A percentile compares a stretch with the other conserved stretches of the same genome.
phyloP scores from a whole-genome alignment of 75 land plant genomes.

The Isoetes taiwanensis region DNA sequence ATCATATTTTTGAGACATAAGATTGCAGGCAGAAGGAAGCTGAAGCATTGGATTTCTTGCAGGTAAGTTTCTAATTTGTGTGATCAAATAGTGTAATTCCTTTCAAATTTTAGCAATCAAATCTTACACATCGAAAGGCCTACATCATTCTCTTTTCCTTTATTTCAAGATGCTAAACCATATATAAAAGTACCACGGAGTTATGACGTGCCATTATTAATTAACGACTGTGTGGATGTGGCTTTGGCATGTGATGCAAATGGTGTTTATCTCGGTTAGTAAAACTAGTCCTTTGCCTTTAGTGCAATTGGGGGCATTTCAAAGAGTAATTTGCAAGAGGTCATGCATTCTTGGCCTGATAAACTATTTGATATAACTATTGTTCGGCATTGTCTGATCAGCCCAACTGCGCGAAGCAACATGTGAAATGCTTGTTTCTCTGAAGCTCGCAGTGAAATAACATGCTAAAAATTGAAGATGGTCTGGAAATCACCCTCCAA shows the following conservation, averaged over 20 bases:
- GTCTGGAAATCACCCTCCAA: too few relatives aligned
- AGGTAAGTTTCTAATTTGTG: too few relatives aligned
- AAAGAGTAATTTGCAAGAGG: slow-evolving; percentile 35
- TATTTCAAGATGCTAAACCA: slow-evolving; percentile 19
- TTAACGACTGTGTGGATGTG: slow-evolving; percentile 73
- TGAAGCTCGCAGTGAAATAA: too few relatives aligned
- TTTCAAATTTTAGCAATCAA: too few relatives aligned
- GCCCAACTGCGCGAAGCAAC: too few relatives aligned
- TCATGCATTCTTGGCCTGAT: slow-evolving; percentile 43
- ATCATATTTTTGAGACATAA: too few relatives aligned
- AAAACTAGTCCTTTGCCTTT: slow-evolving; percentile 79
- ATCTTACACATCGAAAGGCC: background rate
- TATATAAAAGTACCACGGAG: slow-evolving; percentile 43
- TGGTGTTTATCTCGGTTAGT: slow-evolving; percentile 83
- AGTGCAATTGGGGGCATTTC: slow-evolving; percentile 87
- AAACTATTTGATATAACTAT: slow-evolving; percentile 72
- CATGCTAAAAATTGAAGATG: too few relatives aligned
- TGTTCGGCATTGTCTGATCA: slow-evolving; percentile 75
- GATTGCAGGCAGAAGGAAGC: slow-evolving; percentile 81
- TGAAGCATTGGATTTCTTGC: slow-evolving; percentile 55
- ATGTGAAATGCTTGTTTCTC: too few relatives aligned
- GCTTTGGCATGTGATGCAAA: slow-evolving; percentile 81
- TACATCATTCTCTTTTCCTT: background rate
- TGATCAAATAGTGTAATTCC: too few relatives aligned
- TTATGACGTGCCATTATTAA: slow-evolving; percentile 50